phyloP scores from a whole-genome alignment of 257 asterid genomes.

The Solanum medicagineum region DNA sequence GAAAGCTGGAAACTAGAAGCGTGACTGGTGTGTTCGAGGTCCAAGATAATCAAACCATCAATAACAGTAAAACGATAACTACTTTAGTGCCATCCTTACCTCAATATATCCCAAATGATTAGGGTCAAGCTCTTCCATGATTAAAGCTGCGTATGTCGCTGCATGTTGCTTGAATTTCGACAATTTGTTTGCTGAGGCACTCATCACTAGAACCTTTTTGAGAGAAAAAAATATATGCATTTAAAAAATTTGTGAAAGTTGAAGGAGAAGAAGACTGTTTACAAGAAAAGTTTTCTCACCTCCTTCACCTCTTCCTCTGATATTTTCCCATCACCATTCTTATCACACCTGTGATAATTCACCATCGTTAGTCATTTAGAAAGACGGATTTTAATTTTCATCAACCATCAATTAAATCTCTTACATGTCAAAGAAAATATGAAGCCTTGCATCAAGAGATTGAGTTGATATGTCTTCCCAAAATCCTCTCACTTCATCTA shows the following conservation, averaged over 20 bases:
- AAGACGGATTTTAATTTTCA: neutral
- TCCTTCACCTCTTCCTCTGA: constrained; percentile 92
- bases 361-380: neutral
- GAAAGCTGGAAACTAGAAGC: neutral
- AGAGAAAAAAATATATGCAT: neutral
- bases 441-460: constrained; percentile 70
- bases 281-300: constrained; percentile 25
- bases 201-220: constrained; percentile 76
- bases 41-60: neutral
- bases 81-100: constrained; percentile 15
- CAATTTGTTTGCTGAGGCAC: constrained; percentile 89
- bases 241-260: neutral
- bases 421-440: constrained; percentile 92
- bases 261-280: neutral
- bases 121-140: constrained; percentile 97
- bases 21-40: neutral
- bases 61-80: neutral
- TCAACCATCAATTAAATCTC: neutral
- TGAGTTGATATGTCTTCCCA: constrained; percentile 76
- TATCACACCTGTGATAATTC: constrained; percentile 67
- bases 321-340: constrained; percentile 87
- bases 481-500: constrained; percentile 34
- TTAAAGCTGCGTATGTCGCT: constrained; percentile 50
- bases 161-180: constrained; percentile 68
- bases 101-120: constrained; percentile 77